Evolutionary conservation across 257 asterid species (phyloP).

Genomic region (Paulownia fortunei): DNA sequence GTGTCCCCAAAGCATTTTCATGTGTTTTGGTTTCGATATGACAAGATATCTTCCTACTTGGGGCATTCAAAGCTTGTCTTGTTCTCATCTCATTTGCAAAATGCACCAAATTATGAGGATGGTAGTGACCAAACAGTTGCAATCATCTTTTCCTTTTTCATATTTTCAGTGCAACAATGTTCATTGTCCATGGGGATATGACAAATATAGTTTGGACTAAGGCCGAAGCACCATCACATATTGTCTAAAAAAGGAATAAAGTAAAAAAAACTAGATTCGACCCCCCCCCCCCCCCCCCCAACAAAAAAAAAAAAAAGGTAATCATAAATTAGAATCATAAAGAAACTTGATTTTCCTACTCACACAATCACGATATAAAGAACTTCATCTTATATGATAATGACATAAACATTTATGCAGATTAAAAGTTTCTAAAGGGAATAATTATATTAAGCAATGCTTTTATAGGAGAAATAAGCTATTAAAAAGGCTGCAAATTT

Average conservation of each 20-base stretch:
- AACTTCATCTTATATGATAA: not conserved
- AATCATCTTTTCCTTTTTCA: constrained; percentile 10
- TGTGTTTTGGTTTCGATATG: not conserved
- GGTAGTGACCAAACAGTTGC: constrained; percentile 20
- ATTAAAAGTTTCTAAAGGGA: too few species aligned
- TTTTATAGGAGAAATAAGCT: too few species aligned
- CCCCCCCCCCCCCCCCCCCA: too few species aligned
- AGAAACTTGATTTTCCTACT: not conserved
- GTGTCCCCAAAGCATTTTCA: not conserved
- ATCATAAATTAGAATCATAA: not conserved
- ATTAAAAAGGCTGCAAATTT: too few species aligned
- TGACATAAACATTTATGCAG: too few species aligned
- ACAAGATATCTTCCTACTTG: constrained; percentile 22
- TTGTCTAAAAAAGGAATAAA: not conserved
- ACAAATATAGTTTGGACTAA: constrained; percentile 24
- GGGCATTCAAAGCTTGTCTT: not conserved
- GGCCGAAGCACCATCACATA: not conserved
- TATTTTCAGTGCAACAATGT: not conserved
- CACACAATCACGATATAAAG: not conserved
- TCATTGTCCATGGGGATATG: constrained; percentile 13
- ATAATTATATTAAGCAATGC: too few species aligned
- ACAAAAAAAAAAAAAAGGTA: not conserved
- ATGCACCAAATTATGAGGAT: constrained; percentile 27
- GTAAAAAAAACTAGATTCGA: too few species aligned
- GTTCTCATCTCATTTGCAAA: constrained; percentile 12